phyloP scores from a whole-genome alignment of 2,329 filamentous ascomycete species.

The Colletotrichum filicis region DNA sequence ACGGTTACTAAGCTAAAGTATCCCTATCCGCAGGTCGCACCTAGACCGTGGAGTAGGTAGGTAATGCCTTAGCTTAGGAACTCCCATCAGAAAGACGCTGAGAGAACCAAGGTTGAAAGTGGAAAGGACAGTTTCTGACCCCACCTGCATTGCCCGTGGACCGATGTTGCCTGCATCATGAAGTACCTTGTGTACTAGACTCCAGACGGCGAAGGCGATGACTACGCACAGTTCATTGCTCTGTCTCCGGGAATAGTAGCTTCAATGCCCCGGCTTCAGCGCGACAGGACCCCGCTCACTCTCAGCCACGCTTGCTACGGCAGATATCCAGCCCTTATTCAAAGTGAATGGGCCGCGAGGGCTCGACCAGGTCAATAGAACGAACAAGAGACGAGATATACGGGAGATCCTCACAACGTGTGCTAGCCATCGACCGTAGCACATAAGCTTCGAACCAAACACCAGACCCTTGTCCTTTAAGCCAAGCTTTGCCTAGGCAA shows the following conservation, averaged over 20 bases:
- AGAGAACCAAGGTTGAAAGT: too few relatives aligned
- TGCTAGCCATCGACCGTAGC: background rate
- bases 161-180: background rate
- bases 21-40: background rate
- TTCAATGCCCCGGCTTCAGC: background rate
- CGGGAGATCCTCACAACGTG: background rate
- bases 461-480: background rate
- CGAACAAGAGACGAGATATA: background rate
- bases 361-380: background rate
- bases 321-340: background rate
- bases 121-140: too few relatives aligned
- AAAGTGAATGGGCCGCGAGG: background rate
- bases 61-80: background rate
- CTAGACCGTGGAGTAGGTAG: background rate
- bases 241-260: background rate
- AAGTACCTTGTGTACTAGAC: background rate
- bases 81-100: background rate
- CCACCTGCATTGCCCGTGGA: background rate
- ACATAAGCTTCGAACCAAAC: background rate
- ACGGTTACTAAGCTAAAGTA: background rate
- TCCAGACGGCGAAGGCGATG: background rate
- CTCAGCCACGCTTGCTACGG: background rate
- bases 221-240: background rate
- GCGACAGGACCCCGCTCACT: background rate
- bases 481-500: background rate